phyloP scores from a whole-genome alignment of 352 stramenopile genomes.

The Pythium phragmiticola region DNA sequence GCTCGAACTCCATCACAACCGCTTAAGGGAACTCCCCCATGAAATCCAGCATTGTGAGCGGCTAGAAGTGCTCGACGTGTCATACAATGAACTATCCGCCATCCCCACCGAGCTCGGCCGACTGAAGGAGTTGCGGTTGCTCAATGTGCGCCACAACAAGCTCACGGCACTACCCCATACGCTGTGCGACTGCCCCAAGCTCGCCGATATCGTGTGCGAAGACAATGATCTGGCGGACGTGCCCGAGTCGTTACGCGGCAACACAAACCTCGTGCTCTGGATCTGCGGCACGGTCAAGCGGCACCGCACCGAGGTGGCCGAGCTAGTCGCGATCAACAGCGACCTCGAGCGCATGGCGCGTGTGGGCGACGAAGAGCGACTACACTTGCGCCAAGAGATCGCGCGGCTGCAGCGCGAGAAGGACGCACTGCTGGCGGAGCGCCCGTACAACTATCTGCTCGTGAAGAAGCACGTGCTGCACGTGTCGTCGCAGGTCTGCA shows the following conservation, averaged over 20 bases:
- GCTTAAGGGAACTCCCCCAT: constrained; percentile 55
- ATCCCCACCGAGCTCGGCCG: constrained; percentile 54
- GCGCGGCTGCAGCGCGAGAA: constrained; percentile 61
- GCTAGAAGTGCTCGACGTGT: constrained; percentile 63
- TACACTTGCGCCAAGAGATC: constrained; percentile 68
- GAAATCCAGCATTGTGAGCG: constrained; percentile 70
- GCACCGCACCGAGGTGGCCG: constrained; percentile 53
- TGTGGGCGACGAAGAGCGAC: constrained; percentile 68
- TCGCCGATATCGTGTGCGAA: constrained; percentile 56
- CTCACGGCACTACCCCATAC: constrained; percentile 66
- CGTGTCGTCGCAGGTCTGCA: constrained; percentile 59
- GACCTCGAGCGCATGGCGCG: constrained; percentile 74
- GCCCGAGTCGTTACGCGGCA: constrained; percentile 61
- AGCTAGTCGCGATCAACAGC: constrained; percentile 75
- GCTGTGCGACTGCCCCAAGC: constrained; percentile 61
- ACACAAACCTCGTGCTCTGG: constrained; percentile 76
- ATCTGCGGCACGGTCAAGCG: constrained; percentile 79
- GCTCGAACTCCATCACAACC: constrained; percentile 66
- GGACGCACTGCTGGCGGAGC: constrained; percentile 50
- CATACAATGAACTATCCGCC: constrained; percentile 61
- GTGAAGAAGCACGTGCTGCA: constrained; percentile 61
- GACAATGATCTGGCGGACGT: constrained; percentile 63
- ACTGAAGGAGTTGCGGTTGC: constrained; percentile 48
- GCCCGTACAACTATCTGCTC: constrained; percentile 68
- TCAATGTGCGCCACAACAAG: constrained; percentile 75